Percentiles rank a stretch among this genome's conserved stretches.
These are phyloP conservation scores for Senna siamea DNA, from an alignment of 306 rosid species.

Conservation along the genomic window DNA sequence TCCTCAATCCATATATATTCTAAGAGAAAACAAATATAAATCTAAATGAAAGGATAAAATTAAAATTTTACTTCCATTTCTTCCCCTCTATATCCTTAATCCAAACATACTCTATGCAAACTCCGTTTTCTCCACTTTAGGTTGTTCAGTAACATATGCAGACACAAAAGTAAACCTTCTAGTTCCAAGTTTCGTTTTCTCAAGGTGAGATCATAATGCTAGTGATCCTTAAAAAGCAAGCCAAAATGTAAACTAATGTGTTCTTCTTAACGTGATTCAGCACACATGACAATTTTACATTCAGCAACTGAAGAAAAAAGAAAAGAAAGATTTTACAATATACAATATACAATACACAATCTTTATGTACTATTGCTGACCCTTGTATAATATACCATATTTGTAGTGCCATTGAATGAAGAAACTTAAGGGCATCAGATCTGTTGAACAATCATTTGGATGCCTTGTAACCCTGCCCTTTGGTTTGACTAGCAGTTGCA, in stretches of 20 bases:
- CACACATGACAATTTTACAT: conserved; percentile 39
- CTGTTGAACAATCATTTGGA: conserved; percentile 56
- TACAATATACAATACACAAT: conserved; percentile 43
- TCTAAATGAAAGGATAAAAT: too few species aligned
- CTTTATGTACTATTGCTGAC: conserved; percentile 18
- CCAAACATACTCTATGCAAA: too few species aligned
- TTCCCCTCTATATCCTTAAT: too few species aligned
- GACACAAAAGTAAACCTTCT: too few species aligned
- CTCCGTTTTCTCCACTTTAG: conserved; percentile 4
- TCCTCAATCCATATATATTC: too few species aligned
- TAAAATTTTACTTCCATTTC: too few species aligned
- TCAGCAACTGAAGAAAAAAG: neutral
- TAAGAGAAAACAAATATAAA: too few species aligned
- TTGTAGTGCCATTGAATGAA: conserved; percentile 52
- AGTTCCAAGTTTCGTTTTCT: neutral
- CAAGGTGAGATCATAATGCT: neutral
- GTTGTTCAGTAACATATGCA: neutral
- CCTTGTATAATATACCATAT: conserved; percentile 23
- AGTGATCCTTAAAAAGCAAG: neutral
- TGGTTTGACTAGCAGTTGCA: conserved; percentile 68
- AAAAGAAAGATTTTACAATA: too few species aligned
- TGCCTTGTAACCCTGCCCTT: conserved; percentile 74
- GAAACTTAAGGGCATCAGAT: conserved; percentile 35
- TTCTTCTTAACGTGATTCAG: conserved; percentile 32
- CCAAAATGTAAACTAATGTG: conserved; percentile 19